phyloP scores from a whole-genome alignment of 768 basidiomycete species.

The Leccinum subgranulosum region DNA sequence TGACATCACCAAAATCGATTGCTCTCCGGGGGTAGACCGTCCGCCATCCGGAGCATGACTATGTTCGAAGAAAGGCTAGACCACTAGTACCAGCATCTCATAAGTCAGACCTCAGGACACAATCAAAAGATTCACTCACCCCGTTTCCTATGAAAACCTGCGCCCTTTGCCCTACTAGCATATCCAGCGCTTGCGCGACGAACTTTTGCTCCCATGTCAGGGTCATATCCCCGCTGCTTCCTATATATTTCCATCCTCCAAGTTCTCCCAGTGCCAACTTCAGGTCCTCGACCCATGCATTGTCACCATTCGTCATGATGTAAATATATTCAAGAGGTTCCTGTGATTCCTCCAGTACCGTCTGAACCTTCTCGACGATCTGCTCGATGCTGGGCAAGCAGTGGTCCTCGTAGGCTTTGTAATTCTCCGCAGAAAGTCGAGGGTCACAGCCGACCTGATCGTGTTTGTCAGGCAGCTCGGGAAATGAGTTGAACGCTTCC shows the following conservation, averaged over 20 bases:
- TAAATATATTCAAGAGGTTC: slow-evolving; percentile 37
- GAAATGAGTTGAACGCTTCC: slow-evolving; percentile 44
- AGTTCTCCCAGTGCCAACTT: slow-evolving; percentile 31
- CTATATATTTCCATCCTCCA: slow-evolving; percentile 36
- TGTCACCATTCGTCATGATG: slow-evolving; percentile 45
- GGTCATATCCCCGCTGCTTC: slow-evolving; percentile 39
- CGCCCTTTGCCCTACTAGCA: slow-evolving; percentile 44
- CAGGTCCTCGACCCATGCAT: slow-evolving; percentile 39
- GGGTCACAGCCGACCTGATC: slow-evolving; percentile 27
- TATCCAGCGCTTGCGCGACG: slow-evolving; percentile 47
- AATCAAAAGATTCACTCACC: slow-evolving; percentile 28
- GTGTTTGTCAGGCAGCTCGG: slow-evolving; percentile 37
- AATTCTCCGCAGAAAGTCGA: slow-evolving; percentile 18
- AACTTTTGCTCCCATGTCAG: slow-evolving; percentile 41
- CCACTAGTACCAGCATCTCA: slow-evolving; percentile 25
- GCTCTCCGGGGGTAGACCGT: slow-evolving; percentile 24
- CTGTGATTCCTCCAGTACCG: slow-evolving; percentile 26
- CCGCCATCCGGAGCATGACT: slow-evolving; percentile 35
- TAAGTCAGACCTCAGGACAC: neutral
- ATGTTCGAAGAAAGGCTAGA: slow-evolving; percentile 41
- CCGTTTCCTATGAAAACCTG: slow-evolving; percentile 53
- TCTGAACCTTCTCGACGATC: slow-evolving; percentile 39
- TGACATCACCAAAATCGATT: slow-evolving; percentile 34
- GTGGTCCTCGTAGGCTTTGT: slow-evolving; percentile 32
- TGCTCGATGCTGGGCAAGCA: slow-evolving; percentile 41